Percentiles rank a stretch among this genome's conserved stretches.
These are phyloP conservation scores for Hypoxylon sp. DNA, from an alignment of 2,329 filamentous ascomycete species.

Conservation along the genomic window DNA sequence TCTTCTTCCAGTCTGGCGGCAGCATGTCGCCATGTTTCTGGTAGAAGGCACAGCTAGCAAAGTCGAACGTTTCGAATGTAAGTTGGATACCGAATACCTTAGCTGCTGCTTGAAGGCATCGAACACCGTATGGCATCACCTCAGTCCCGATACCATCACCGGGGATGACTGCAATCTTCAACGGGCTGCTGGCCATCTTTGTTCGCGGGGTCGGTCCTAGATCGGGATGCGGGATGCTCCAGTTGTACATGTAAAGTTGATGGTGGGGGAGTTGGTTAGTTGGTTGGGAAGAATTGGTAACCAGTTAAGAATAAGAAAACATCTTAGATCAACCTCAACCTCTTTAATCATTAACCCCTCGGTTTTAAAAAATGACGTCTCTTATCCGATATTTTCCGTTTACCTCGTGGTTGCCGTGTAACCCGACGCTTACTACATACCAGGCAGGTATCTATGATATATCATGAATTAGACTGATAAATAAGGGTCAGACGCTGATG, in stretches of 20 bases:
- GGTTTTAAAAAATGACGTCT: slow-evolving; percentile 9
- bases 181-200: slow-evolving; percentile 28
- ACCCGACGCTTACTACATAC: not conserved
- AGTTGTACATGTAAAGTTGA: slow-evolving; percentile 3
- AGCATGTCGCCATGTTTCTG: slow-evolving; percentile 60
- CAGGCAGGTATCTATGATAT: not conserved
- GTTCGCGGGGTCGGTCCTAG: slow-evolving; percentile 12
- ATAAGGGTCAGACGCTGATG: too few species aligned
- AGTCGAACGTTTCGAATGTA: slow-evolving; percentile 74
- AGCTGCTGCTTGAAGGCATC: slow-evolving; percentile 69
- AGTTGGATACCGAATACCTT: slow-evolving; percentile 67
- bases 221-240: too few species aligned
- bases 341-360: slow-evolving; percentile 10
- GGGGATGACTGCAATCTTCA: slow-evolving; percentile 73
- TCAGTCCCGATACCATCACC: slow-evolving; percentile 80
- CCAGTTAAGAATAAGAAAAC: slow-evolving; percentile 13
- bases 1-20: slow-evolving; percentile 63
- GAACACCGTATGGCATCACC: slow-evolving; percentile 74
- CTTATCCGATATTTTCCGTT: slow-evolving; percentile 24
- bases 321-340: slow-evolving; percentile 1
- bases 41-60: slow-evolving; percentile 75
- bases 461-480: too few species aligned
- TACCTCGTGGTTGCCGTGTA: not conserved
- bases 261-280: slow-evolving; percentile 13
- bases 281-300: not conserved